A percentile compares a stretch with the other conserved stretches of the same genome.
Conservation (phyloP, 2,329 filamentous ascomycete species). For the Calonectria hongkongensis region DNA sequence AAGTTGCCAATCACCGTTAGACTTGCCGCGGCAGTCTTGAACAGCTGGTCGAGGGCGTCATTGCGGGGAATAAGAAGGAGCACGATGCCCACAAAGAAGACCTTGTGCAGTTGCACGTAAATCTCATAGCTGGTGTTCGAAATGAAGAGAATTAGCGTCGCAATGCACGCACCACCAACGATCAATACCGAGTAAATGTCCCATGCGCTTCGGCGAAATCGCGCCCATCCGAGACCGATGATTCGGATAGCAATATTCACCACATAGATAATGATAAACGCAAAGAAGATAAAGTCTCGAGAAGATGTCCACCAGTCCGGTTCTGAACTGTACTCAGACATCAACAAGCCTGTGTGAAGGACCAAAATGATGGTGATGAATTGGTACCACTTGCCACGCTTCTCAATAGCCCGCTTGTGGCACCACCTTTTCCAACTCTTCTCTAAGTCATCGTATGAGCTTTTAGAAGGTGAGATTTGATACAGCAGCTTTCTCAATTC, state of each 20-base stretch:
- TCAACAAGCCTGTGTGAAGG: constrained; percentile 87
- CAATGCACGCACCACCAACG: constrained; percentile 84
- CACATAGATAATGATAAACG: constrained; percentile 88
- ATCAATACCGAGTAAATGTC: constrained; percentile 91
- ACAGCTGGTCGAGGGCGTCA: constrained; percentile 96
- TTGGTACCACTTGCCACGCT: constrained; percentile 93
- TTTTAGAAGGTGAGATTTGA: constrained; percentile 96
- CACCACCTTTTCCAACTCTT: constrained; percentile 93
- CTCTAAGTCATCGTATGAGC: constrained; percentile 86
- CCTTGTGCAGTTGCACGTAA: constrained; percentile 90
- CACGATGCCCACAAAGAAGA: constrained; percentile 93
- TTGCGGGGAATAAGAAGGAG: constrained; percentile 95
- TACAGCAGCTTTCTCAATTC: constrained; percentile 93
- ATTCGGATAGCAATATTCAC: constrained; percentile 90
- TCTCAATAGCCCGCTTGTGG: constrained; percentile 94
- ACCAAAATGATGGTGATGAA: constrained; percentile 87
- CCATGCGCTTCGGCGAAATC: constrained; percentile 96
- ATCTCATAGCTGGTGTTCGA: constrained; percentile 74
- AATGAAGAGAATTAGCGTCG: constrained; percentile 86
- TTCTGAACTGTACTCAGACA: constrained; percentile 90
- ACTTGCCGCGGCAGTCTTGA: constrained; percentile 98
- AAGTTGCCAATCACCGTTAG: constrained; percentile 92
- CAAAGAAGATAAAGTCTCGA: constrained; percentile 86
- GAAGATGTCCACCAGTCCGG: constrained; percentile 80
- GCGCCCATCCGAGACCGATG: constrained; percentile 90